phyloP scores from a whole-genome alignment of 2,329 filamentous ascomycete genomes.

The Colletotrichum godetiae region DNA sequence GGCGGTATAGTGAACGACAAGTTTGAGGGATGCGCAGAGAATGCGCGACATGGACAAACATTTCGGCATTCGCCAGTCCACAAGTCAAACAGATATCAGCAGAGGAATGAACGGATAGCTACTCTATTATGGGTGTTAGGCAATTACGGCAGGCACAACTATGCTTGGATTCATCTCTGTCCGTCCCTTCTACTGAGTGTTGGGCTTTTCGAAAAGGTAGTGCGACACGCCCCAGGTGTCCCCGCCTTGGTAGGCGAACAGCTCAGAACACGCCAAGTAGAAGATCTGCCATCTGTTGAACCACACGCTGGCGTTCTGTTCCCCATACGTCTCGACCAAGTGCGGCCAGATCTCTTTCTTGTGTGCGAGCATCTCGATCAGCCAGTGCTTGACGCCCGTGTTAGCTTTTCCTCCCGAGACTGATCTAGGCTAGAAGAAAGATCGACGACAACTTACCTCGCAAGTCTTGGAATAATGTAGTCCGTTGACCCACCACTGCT shows the following conservation, averaged over 20 bases:
- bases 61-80: not conserved
- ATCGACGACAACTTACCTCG: conserved; percentile 59
- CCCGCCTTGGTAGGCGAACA: conserved; percentile 74
- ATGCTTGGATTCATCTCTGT: not conserved
- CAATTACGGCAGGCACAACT: not conserved
- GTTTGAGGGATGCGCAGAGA: not conserved
- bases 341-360: conserved; percentile 73
- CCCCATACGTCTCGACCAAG: conserved; percentile 73
- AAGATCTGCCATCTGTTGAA: conserved; percentile 80
- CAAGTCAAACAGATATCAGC: too few relatives aligned
- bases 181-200: not conserved
- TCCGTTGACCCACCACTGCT: conserved; percentile 79
- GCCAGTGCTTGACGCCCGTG: conserved; percentile 62
- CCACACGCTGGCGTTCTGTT: conserved; percentile 69
- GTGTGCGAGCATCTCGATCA: conserved; percentile 67
- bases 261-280: conserved; percentile 76
- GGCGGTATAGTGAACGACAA: not conserved
- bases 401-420: not conserved
- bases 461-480: conserved; percentile 77
- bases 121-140: not conserved
- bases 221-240: conserved; percentile 77
- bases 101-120: not conserved
- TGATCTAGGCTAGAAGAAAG: not conserved
- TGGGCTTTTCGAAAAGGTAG: conserved; percentile 72
- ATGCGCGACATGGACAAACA: not conserved